phyloP scores from a whole-genome alignment of 2,329 filamentous ascomycete species.

The Claviceps monticola region DNA sequence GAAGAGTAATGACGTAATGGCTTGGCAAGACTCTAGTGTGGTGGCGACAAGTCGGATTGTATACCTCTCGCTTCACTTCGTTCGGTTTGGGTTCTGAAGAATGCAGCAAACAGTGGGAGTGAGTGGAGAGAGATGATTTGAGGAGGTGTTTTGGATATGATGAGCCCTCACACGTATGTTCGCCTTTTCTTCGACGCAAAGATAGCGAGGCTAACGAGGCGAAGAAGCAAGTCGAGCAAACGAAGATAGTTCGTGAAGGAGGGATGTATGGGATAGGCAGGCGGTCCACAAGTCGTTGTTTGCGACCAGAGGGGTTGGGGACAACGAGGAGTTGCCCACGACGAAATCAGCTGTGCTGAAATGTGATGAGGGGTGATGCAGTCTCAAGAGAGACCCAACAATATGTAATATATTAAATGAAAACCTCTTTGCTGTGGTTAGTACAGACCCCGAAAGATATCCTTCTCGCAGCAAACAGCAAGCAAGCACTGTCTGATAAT shows the following conservation, averaged over 20 bases:
- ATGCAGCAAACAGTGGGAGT: not conserved
- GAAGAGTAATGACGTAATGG: no score
- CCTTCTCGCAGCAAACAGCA: no score
- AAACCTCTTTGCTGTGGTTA: no score
- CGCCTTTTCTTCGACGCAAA: not conserved
- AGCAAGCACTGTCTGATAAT: not conserved
- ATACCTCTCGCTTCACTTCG: no score
- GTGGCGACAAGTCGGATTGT: no score
- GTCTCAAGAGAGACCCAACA: no score
- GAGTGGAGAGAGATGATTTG: not conserved
- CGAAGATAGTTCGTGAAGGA: not conserved
- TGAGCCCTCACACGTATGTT: not conserved
- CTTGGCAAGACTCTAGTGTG: no score
- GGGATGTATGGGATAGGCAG: not conserved
- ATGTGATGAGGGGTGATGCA: no score
- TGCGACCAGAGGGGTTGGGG: no score
- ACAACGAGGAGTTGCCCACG: no score
- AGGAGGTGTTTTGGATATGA: not conserved
- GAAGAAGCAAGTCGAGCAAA: not conserved
- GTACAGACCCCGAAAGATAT: no score
- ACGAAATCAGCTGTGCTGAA: no score
- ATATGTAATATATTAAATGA: constrained; percentile 5
- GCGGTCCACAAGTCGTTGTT: not conserved
- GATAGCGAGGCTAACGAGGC: not conserved
- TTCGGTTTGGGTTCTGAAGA: not conserved